Conservation (phyloP, 2,329 filamentous ascomycete species). For the Triangularia verruculosa region DNA sequence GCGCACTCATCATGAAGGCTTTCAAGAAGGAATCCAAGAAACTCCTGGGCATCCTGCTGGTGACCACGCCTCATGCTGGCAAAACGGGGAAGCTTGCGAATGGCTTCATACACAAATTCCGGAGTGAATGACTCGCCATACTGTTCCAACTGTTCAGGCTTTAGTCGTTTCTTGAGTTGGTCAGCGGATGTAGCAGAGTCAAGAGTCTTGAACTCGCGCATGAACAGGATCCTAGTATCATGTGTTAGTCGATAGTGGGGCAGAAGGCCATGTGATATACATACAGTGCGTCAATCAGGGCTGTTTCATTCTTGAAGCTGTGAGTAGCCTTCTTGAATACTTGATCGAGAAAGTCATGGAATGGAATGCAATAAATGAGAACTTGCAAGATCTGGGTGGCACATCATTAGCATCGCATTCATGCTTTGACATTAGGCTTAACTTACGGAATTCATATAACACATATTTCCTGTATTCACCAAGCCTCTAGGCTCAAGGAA, state of each 20-base stretch:
- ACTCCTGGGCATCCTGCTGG: conserved; percentile 97
- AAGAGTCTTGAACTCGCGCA: conserved; percentile 85
- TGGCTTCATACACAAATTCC: conserved; percentile 93
- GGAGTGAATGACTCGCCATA: conserved; percentile 90
- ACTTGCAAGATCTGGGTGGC: conserved; percentile 84
- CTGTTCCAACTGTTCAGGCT: conserved; percentile 79
- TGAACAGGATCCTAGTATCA: conserved; percentile 79
- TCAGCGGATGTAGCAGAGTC: conserved; percentile 74
- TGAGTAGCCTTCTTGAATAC: conserved; percentile 78
- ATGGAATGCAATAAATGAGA: conserved; percentile 87
- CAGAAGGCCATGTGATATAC: conserved; percentile 12
- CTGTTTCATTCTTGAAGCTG: conserved; percentile 93
- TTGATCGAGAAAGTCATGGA: conserved; percentile 90
- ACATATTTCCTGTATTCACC: conserved; percentile 98
- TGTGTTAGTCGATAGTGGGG: neutral
- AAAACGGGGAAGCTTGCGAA: conserved; percentile 81
- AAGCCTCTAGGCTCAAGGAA: conserved; percentile 92
- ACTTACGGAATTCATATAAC: conserved; percentile 98
- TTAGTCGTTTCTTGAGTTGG: conserved; percentile 69
- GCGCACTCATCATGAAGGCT: conserved; percentile 91
- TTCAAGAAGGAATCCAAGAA: conserved; percentile 87
- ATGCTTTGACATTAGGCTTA: conserved; percentile 18
- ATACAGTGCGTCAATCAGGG: conserved; percentile 71
- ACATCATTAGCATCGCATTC: conserved; percentile 34
- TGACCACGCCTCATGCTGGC: conserved; percentile 93